Evolutionary conservation across 805 yeast genomes (phyloP), one percentile per base, ranked within the genome.

Genomic region (Vanderwaltozyma yarrowii): DNA sequence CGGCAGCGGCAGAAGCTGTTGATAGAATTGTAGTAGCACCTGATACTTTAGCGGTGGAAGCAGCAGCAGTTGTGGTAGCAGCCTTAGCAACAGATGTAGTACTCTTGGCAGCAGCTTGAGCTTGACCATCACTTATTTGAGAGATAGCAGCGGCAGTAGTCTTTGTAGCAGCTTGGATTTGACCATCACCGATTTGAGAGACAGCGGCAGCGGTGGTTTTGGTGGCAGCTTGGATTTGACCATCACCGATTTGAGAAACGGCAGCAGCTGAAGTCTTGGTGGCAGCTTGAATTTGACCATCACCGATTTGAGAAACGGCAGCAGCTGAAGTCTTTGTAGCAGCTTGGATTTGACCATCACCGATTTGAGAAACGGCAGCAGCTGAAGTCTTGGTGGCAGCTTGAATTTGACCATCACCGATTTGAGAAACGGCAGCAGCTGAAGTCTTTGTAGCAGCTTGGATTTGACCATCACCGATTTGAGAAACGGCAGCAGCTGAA

Each of bases 41-140:
- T 35, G 67, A 65, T 39, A 69, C 67, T 49, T 69, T 74, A 53
- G 69, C 53, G 26, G 67, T 56, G 30, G 63, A 70, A 31, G 62
- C 54, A 30, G 64, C 60, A 36, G 63, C 49, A 16, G 46, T 28
- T 14, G 27, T 24, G 16, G 17, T 23, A 4, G 30, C 24, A 24
- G 30, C 38, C 10, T 7, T n/a, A n/a, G n/a, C n/a, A n/a, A n/a
- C n/a, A n/a, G n/a, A n/a, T n/a, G n/a, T n/a, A n/a, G n/a, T n/a
- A n/a, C n/a, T n/a, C n/a, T n/a, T n/a, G n/a, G n/a, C n/a, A n/a
- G n/a, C n/a, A n/a, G n/a, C n/a, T n/a, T n/a, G n/a, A n/a, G n/a
- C n/a, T n/a, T n/a, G n/a, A n/a, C n/a, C 52, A 48, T 69, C 74
- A 35, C 67, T 65, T 39, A 69, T 67, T 49, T 69, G 74, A 53